These are phyloP conservation scores for Nicotiana tabacum DNA, from an alignment of 257 asterid genomes.

Conservation along the genomic window DNA sequence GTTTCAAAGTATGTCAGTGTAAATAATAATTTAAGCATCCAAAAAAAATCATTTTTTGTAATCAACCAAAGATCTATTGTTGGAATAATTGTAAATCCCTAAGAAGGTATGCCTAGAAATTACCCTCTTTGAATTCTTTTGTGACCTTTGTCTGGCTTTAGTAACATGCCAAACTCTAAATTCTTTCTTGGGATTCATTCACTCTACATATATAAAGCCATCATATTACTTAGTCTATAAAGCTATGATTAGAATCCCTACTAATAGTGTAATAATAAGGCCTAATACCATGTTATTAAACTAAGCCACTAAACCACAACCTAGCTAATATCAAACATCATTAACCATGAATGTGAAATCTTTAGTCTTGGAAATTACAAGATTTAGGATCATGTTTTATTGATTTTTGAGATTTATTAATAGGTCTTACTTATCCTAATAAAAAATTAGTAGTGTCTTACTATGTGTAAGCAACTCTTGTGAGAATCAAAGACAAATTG, in stretches of 20 bases:
- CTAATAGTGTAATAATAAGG: not conserved
- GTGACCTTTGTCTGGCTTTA: conserved; percentile 51
- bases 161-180: conserved; percentile 69
- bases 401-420: not conserved
- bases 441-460: not conserved
- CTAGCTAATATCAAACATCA: not conserved
- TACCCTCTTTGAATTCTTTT: conserved; percentile 23
- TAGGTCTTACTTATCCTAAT: not conserved
- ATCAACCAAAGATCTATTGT: conserved; percentile 34
- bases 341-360: not conserved
- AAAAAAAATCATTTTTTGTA: conserved; percentile 18
- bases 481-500: conserved; percentile 1
- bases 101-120: conserved; percentile 39
- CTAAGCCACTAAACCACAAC: not conserved
- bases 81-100: conserved; percentile 65
- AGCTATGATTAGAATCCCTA: conserved; percentile 2
- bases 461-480: not conserved
- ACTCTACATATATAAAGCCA: conserved; percentile 17
- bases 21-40: conserved; percentile 14
- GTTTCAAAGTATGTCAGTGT: conserved; percentile 31
- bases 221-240: conserved; percentile 10
- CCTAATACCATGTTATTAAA: not conserved
- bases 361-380: not conserved
- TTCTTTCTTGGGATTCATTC: conserved; percentile 61
- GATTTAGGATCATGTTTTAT: conserved; percentile 7